Base-by-base conservation (phyloP, 495 filamentous ascomycete species). In the Hypoxylon rickii region DNA sequence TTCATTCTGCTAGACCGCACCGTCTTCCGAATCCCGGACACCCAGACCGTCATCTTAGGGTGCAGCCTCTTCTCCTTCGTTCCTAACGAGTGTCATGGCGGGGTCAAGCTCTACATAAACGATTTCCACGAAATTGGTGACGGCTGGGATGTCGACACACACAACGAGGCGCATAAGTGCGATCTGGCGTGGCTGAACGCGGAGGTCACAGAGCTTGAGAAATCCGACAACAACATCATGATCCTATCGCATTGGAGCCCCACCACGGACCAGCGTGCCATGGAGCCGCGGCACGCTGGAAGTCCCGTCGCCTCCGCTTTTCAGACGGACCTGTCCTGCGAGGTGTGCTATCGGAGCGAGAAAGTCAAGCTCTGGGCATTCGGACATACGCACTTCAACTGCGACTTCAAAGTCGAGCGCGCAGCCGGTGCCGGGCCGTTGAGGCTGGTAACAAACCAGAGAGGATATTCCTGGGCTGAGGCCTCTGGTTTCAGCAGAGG, bases 191-290 rank as follows among this genome's bases (percentile, higher is more conserved):
- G 81, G 79, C 68, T 84, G 1, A 85, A 83, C 58, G 34, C 43
- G 1, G 66, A 79, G 48, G 72, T 84, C 17, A 46, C 53, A 3
- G 41, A 61, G 0, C 69, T 82, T 11, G 51, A 69, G 7, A n/a
- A 34, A 8, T 22, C 58, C 2, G 73, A 77, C 22, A 70, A 67
- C 4, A 65, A 71, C 31, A 70, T 84, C 20, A 53, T 77, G 7
- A 68, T 84, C 8, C 69, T 82, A 33, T 80, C 79, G n/a, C 82
- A 85, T 58, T 73, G 79, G 45, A 77, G 76, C 47, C 83, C 81
- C 12, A 66, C 75, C 0, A 46, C 46, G 1, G 70, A 77, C 46
- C 16, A 55, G 0, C 50, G 63, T 0, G 73, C 72, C 1, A 49
- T 59, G 43, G 72, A 84, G 44, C 74, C 78, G 5, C 62, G 32